Evolutionary conservation across 2,329 filamentous ascomycete species (phyloP).

Genomic region (Thermothelomyces thermophilus): DNA sequence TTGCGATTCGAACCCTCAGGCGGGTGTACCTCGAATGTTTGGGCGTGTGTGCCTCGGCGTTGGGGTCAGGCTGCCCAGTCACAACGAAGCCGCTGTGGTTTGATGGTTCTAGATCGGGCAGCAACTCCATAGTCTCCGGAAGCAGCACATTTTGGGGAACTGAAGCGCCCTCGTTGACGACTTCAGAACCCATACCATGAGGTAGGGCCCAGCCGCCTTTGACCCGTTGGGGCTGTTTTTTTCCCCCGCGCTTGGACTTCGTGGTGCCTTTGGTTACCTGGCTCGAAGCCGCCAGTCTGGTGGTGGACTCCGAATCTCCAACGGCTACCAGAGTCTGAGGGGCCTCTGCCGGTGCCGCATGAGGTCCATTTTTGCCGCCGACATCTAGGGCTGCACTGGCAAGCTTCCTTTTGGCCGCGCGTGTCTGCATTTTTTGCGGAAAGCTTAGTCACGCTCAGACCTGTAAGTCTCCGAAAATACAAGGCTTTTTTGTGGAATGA

Average conservation of each 20-base stretch:
- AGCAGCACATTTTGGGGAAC: background rate
- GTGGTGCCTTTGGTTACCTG: background rate
- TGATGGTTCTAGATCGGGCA: background rate
- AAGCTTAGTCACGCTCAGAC: background rate
- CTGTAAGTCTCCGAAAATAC: too few species aligned
- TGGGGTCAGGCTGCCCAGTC: background rate
- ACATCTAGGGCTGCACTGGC: background rate
- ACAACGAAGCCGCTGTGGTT: too few species aligned
- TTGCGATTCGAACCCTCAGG: conserved; percentile 1
- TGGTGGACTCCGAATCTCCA: too few species aligned
- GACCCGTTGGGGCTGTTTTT: conserved; percentile 7
- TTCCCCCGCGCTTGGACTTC: conserved; percentile 10
- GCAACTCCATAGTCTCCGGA: too few species aligned
- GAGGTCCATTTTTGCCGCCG: background rate
- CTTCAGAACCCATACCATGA: conserved; percentile 18
- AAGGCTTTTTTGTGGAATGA: too few species aligned
- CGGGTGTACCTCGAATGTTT: conserved; percentile 3
- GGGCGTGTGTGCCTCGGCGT: background rate
- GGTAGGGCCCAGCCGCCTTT: conserved; percentile 16
- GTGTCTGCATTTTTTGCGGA: conserved; percentile 12
- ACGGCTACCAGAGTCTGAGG: background rate
- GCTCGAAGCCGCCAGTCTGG: background rate
- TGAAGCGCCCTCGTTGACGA: background rate
- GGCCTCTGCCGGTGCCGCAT: background rate
- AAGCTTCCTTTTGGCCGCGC: conserved; percentile 5